These are phyloP conservation scores for Globisporangium barbulae DNA, from an alignment of 352 stramenopile genomes.

Conservation along the genomic window DNA sequence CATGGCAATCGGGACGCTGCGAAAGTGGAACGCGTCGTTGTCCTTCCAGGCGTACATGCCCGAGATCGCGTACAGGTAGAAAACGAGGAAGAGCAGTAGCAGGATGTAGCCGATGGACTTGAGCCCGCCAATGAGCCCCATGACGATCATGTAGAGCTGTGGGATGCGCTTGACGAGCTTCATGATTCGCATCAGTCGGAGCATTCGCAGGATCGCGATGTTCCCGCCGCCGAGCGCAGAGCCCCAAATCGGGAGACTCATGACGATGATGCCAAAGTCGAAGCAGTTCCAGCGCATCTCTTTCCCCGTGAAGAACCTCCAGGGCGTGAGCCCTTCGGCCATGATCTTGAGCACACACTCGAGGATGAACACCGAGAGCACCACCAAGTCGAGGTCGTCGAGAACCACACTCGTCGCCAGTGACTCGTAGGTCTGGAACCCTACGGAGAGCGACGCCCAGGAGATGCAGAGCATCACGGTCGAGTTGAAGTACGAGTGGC, in stretches of 20 bases:
- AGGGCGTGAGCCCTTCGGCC: constrained; percentile 67
- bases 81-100: constrained; percentile 82
- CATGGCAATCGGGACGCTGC: constrained; percentile 74
- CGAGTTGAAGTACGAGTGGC: constrained; percentile 60
- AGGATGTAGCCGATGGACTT: constrained; percentile 91
- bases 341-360: constrained; percentile 78
- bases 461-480: constrained; percentile 74
- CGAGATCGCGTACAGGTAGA: constrained; percentile 90
- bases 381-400: constrained; percentile 58
- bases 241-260: constrained; percentile 70
- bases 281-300: constrained; percentile 86
- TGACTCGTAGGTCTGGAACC: constrained; percentile 69
- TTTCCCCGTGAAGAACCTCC: constrained; percentile 67
- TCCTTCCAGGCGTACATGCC: constrained; percentile 88
- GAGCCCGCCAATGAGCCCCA: constrained; percentile 85
- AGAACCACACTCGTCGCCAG: constrained; percentile 41
- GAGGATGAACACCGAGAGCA: constrained; percentile 75
- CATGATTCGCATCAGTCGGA: constrained; percentile 87
- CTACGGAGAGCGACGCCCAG: constrained; percentile 77
- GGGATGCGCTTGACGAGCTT: constrained; percentile 89
- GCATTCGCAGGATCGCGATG: constrained; percentile 81
- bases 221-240: constrained; percentile 62
- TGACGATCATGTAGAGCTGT: constrained; percentile 90
- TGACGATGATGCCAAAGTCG: constrained; percentile 81
- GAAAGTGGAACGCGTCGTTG: constrained; percentile 87